These are phyloP conservation scores for Cryptosporidium sp. DNA, from an alignment of 169 alveolate genomes.

Conservation along the genomic window DNA sequence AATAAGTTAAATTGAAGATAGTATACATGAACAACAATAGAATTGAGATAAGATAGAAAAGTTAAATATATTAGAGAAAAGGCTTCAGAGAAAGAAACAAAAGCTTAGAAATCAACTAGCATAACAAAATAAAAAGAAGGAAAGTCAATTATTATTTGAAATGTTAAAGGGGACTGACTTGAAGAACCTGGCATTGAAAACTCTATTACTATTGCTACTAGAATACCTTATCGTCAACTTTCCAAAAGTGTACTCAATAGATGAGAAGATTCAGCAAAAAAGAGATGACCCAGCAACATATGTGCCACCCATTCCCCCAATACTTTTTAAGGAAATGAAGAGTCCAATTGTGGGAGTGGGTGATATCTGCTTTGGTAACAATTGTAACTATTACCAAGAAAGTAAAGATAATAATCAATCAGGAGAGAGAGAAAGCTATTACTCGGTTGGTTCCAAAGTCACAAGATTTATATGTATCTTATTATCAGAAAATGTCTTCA, in stretches of 20 bases:
- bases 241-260: background rate
- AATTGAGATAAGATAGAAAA: constrained; percentile 5
- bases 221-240: background rate
- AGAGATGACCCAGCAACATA: background rate
- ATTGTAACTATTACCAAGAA: constrained; percentile 10
- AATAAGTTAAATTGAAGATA: constrained; percentile 8
- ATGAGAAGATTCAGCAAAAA: background rate
- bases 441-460: background rate
- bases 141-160: background rate
- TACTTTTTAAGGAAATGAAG: background rate
- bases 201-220: background rate
- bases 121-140: background rate
- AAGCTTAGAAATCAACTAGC: no score
- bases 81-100: background rate
- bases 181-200: background rate
- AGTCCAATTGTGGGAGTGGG: constrained; percentile 38
- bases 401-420: background rate
- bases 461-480: constrained; percentile 57
- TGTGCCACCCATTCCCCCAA: background rate
- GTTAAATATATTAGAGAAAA: background rate
- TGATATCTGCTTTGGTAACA: constrained; percentile 37
- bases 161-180: background rate
- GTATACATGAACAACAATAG: constrained; percentile 7
- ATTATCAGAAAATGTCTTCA: constrained; percentile 22
- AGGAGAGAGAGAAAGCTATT: background rate